Evolutionary conservation across 208 protist species (phyloP).

Genomic region (Trypanosoma cruzi): DNA sequence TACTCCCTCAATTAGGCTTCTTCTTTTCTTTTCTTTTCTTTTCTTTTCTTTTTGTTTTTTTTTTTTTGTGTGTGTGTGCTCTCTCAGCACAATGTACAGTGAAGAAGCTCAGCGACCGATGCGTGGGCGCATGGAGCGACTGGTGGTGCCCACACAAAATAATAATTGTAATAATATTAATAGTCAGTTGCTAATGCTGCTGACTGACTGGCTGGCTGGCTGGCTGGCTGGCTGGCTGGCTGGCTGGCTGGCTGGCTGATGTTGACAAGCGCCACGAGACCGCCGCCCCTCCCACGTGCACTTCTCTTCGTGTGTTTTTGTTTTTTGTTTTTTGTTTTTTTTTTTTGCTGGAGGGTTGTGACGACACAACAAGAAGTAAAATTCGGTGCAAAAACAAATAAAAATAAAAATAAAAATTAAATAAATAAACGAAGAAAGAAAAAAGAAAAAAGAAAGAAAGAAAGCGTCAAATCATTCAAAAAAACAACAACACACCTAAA

Average conservation of each 20-base stretch:
- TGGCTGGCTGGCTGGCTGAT: not conserved
- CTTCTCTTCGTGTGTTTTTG: not conserved
- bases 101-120: not conserved
- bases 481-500: not conserved
- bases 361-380: not conserved
- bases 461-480: not conserved
- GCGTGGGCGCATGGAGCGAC: not conserved
- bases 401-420: not conserved
- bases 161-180: not conserved
- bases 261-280: not conserved
- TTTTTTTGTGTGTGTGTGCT: not conserved
- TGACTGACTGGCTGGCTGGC: no score
- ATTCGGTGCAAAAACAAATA: not conserved
- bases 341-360: not conserved
- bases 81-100: conserved; percentile 1
- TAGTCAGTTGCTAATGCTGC: no score
- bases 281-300: not conserved
- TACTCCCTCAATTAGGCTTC: not conserved
- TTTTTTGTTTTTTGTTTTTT: conserved; percentile 12
- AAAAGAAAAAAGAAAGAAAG: not conserved
- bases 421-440: not conserved
- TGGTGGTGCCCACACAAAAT: not conserved
- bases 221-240: no score
- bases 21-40: no score
- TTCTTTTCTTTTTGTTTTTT: not conserved